Percentiles rank a stretch among this genome's conserved stretches.
Conservation (phyloP, 441 rosid genomes). For the Croton laevigatus region DNA sequence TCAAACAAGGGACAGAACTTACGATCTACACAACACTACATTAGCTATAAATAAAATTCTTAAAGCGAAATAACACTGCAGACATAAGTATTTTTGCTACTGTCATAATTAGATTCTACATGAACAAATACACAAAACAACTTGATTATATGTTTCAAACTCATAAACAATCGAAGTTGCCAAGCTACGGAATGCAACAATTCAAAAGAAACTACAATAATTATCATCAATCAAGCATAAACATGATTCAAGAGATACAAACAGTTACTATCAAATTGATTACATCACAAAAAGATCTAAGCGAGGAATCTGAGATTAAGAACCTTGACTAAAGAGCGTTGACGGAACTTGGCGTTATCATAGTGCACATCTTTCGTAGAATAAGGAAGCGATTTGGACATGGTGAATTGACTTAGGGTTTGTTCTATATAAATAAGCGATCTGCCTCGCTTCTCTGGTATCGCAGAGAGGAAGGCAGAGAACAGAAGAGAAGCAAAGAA, state of each 20-base stretch:
- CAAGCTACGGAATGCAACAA: neutral
- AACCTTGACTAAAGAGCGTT: conserved; percentile 73
- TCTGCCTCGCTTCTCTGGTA: conserved; percentile 15
- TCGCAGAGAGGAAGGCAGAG: neutral
- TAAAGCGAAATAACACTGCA: neutral
- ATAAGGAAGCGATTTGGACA: conserved; percentile 78
- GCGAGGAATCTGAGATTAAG: neutral
- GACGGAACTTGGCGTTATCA: conserved; percentile 96
- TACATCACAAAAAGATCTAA: conserved; percentile 12
- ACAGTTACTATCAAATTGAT: neutral
- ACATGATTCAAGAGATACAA: neutral
- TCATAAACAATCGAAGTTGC: conserved; percentile 1
- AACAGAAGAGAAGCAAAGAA: neutral
- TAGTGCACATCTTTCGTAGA: conserved; percentile 79
- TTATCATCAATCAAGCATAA: neutral
- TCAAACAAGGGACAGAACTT: neutral
- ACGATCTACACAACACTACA: neutral
- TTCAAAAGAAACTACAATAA: neutral
- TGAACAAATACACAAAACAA: neutral
- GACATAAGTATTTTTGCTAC: neutral
- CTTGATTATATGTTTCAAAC: neutral
- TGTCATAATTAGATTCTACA: neutral
- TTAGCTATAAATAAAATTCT: neutral
- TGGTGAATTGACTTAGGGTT: conserved; percentile 31
- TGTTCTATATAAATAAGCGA: neutral